Evolutionary conservation across 2,329 filamentous ascomycete genomes (phyloP).

Genomic region (Microcera coccophila): DNA sequence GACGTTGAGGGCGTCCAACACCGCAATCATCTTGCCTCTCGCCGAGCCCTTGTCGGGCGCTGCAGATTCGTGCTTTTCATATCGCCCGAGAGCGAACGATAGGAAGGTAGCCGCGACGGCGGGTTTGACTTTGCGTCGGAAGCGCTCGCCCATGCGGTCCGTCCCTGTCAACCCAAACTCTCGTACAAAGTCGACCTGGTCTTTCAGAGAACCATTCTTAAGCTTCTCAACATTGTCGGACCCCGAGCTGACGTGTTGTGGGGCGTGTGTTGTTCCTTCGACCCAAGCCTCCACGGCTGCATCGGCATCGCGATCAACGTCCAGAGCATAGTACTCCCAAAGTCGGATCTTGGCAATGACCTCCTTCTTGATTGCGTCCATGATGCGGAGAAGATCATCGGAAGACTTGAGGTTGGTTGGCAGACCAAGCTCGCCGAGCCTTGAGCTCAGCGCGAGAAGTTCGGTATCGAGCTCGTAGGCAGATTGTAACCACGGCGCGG

Average conservation of each 20-base stretch:
- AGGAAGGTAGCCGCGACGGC: slow-evolving; percentile 58
- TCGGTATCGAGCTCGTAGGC: slow-evolving; percentile 60
- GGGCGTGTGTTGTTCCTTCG: slow-evolving; percentile 52
- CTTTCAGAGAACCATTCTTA: slow-evolving; percentile 41
- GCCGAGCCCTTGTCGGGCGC: slow-evolving; percentile 48
- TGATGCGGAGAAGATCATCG: slow-evolving; percentile 74
- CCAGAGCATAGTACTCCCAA: slow-evolving; percentile 90
- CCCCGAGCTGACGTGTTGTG: slow-evolving; percentile 39
- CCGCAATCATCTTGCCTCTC: slow-evolving; percentile 52
- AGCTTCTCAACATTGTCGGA: slow-evolving; percentile 45
- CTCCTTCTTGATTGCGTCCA: slow-evolving; percentile 77
- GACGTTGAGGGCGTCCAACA: slow-evolving; percentile 82
- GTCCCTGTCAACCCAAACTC: slow-evolving; percentile 66
- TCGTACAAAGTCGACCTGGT: slow-evolving; percentile 60
- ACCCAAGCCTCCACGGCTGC: slow-evolving; percentile 70
- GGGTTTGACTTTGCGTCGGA: slow-evolving; percentile 68
- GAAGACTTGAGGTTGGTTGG: slow-evolving; percentile 67
- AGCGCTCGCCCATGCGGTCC: slow-evolving; percentile 76
- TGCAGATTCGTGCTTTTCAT: slow-evolving; percentile 43
- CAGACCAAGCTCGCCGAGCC: slow-evolving; percentile 66
- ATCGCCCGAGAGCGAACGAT: slow-evolving; percentile 52
- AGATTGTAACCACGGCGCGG: slow-evolving; percentile 72
- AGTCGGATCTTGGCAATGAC: slow-evolving; percentile 74
- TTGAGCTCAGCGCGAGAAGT: slow-evolving; percentile 71
- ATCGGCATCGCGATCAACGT: slow-evolving; percentile 69